phyloP scores from a whole-genome alignment of 768 basidiomycete genomes.

The Sutorius australiensis region DNA sequence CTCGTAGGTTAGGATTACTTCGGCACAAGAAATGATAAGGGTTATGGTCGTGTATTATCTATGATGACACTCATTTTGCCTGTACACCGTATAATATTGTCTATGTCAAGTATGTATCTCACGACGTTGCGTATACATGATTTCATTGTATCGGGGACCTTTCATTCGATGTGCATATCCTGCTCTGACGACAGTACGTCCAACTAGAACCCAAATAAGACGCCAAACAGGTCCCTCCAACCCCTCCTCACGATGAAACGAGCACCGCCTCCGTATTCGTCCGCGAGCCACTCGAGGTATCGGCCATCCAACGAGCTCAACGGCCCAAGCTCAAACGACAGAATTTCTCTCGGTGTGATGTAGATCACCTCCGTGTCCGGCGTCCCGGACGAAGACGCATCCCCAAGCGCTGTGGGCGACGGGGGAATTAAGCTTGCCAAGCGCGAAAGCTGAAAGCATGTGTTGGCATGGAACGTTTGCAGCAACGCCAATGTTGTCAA shows the following conservation, averaged over 20 bases:
- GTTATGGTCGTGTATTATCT: too few relatives aligned
- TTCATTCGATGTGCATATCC: background rate
- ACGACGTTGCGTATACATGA: background rate
- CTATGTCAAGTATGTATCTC: background rate
- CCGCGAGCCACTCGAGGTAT: conserved; percentile 75
- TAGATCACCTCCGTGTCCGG: conserved; percentile 34
- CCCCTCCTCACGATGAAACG: conserved; percentile 40
- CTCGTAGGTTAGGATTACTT: too few relatives aligned
- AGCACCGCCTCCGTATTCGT: conserved; percentile 54
- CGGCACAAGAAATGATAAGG: too few relatives aligned
- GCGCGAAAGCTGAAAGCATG: conserved; percentile 53
- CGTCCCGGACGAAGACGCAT: background rate
- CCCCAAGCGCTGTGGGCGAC: background rate
- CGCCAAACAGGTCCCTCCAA: conserved; percentile 45
- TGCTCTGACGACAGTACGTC: background rate
- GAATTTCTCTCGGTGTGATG: conserved; percentile 59
- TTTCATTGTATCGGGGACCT: too few relatives aligned
- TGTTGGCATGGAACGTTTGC: conserved; percentile 66
- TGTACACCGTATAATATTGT: too few relatives aligned
- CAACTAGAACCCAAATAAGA: conserved; percentile 41
- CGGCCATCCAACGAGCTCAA: conserved; percentile 66
- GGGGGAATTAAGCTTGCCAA: conserved; percentile 28
- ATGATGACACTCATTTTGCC: too few relatives aligned
- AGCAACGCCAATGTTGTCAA: conserved; percentile 56
- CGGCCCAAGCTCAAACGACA: conserved; percentile 69